Base-by-base conservation (phyloP, 2,329 filamentous ascomycete species). In the Hirsutella thompsonii region DNA sequence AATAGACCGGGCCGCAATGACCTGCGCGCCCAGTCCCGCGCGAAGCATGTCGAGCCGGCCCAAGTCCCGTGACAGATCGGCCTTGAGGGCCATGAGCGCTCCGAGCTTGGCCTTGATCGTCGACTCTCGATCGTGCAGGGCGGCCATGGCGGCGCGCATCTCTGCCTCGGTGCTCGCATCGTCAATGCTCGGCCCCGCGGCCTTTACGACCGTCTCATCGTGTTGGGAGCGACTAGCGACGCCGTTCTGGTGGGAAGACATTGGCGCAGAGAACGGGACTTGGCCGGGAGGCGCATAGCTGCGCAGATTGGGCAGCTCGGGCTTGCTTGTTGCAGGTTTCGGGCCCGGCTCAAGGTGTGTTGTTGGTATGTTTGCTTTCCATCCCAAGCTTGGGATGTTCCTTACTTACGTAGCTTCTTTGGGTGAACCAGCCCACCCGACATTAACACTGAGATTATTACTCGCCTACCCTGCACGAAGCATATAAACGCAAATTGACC, bases 31-130 rank as follows among this genome's bases (percentile, higher is more conserved):
- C 26, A 96, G 74, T 47, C 89, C 83, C 34, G 89, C 89, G 49
- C 92, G 84, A 41, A 95, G 74, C 23, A 94, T 72, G 61, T 98
- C 92, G 47, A 98, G 74, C 16, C 90, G 83, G 45, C 80, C 80
- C 39, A 98, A 72, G 54, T 95, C 87, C 49, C 88, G 83, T 18
- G 83, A 82, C 38, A 98, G 76, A 55, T 94, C 84, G 46, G 85
- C 79, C 57, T 96, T 88, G 1, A 85, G 88, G 46, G 81, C 77
- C 38, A 95, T 67, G 40, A 95, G 76, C 40, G 74, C 68, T 59
- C 90, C 78, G 36, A 96, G 78, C 36, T 79, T 81, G 41, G 72
- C 70, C 1, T 82, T 86, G 47, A 95, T 78, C 41, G 72, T 63
- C 46, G 79, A 72, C 62, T 96, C 89, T 55, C 83, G 83, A 39